A percentile compares a stretch with the other conserved stretches of the same genome.
Evolutionary conservation across 345 rosid species (phyloP).

Genomic region (Populus deltoides): DNA sequence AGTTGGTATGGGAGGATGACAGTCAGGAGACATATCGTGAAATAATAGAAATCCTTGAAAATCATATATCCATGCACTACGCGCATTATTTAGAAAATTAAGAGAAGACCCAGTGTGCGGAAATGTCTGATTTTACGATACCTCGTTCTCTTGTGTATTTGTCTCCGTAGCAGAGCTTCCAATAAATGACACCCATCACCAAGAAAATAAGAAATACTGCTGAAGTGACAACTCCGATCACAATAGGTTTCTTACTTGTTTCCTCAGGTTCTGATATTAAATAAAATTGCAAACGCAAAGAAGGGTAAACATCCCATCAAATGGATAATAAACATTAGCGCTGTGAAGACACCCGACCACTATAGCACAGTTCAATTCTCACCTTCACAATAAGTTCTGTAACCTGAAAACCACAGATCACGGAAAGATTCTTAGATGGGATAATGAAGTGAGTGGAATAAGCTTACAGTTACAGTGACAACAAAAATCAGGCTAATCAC

Average conservation of each 20-base stretch:
- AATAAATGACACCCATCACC: conserved; percentile 7
- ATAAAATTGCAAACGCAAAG: not conserved
- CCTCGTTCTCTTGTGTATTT: conserved; percentile 15
- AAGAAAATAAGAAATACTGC: conserved; percentile 1
- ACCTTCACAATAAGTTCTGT: conserved; percentile 1
- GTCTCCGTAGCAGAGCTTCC: conserved; percentile 15
- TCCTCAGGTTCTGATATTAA: not conserved
- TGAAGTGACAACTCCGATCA: conserved; percentile 9
- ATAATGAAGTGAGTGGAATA: no score
- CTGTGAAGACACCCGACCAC: not conserved
- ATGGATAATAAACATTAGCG: not conserved
- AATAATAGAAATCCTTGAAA: conserved; percentile 3
- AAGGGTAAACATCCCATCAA: not conserved
- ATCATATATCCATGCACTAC: not conserved
- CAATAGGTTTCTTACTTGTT: conserved; percentile 1
- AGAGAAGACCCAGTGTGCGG: not conserved
- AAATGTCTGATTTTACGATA: no score
- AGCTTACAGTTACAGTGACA: no score
- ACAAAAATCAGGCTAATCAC: no score
- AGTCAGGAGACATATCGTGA: not conserved
- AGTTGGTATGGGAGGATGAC: not conserved
- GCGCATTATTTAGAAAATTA: no score
- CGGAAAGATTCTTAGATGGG: no score
- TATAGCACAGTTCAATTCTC: not conserved
- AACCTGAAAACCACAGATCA: not conserved